A percentile compares a stretch with the other conserved stretches of the same genome.
These are phyloP conservation scores for Sporisorium exsertum DNA, from an alignment of 1,284 basidiomycete genomes.

Conservation along the genomic window DNA sequence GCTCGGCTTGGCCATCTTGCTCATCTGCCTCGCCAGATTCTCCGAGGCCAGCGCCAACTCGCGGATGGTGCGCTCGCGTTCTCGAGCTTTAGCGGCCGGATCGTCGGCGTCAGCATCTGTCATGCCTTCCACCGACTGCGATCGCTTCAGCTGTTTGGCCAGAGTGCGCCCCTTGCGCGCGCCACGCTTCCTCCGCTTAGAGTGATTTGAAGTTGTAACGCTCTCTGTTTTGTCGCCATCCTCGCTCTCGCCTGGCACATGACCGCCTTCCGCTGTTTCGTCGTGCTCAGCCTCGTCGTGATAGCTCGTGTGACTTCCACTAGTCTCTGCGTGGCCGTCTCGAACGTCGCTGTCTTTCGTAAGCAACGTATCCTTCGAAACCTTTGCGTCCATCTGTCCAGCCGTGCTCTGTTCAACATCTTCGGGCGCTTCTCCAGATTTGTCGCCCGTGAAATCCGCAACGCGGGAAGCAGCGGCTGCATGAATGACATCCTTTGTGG, in stretches of 20 bases:
- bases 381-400: neutral
- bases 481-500: neutral
- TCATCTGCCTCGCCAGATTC: conserved; percentile 58
- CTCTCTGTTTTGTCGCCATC: conserved; percentile 28
- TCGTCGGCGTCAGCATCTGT: conserved; percentile 24
- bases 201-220: conserved; percentile 43
- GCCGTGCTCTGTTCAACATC: neutral
- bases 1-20: conserved; percentile 51
- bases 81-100: conserved; percentile 29
- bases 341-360: neutral
- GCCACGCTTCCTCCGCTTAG: conserved; percentile 56
- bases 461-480: neutral
- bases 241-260: conserved; percentile 1
- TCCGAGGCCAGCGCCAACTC: conserved; percentile 57
- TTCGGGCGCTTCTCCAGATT: neutral
- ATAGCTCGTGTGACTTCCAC: too few species aligned
- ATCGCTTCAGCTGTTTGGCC: conserved; percentile 57
- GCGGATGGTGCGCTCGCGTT: conserved; percentile 47
- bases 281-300: conserved; percentile 10
- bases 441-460: neutral
- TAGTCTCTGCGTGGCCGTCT: neutral
- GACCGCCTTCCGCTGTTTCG: conserved; percentile 3
- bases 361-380: neutral
- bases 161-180: conserved; percentile 57
- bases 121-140: conserved; percentile 54